Evolutionary conservation across 257 asterid species (phyloP).

Genomic region (Capsicum rhomboideum): DNA sequence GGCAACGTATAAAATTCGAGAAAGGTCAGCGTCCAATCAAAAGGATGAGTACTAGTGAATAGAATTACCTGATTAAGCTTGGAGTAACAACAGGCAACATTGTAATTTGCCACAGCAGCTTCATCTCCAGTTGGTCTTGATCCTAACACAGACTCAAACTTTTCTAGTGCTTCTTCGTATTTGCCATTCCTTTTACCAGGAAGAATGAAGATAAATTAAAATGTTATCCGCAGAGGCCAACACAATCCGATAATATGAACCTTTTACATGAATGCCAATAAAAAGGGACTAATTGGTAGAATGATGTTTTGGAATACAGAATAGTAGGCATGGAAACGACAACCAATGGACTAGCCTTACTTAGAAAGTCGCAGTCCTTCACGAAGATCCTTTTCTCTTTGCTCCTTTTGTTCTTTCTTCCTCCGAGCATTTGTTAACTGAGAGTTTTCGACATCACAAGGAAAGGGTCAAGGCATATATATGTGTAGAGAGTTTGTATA

Average conservation of each 20-base stretch:
- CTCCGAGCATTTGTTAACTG: conserved; percentile 63
- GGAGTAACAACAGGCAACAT: conserved; percentile 92
- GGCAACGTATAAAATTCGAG: background rate
- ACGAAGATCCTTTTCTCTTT: conserved; percentile 68
- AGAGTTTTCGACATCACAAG: background rate
- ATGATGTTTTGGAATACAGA: background rate
- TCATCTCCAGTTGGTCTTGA: conserved; percentile 68
- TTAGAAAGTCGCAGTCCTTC: conserved; percentile 79
- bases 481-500: background rate
- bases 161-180: conserved; percentile 75
- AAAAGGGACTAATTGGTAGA: too few relatives aligned
- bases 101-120: conserved; percentile 79
- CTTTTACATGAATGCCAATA: too few relatives aligned
- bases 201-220: background rate
- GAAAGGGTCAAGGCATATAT: background rate
- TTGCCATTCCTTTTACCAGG: conserved; percentile 45
- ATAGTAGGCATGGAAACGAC: background rate
- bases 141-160: conserved; percentile 85
- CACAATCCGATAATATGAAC: background rate
- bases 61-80: conserved; percentile 70
- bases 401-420: conserved; percentile 62
- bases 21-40: background rate
- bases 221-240: background rate
- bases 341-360: conserved; percentile 28
- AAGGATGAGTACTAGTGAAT: background rate